Evolutionary conservation across 2,329 filamentous ascomycete genomes (phyloP), one percentile per base, ranked within the genome.

Genomic region (Cercospora sp.): DNA sequence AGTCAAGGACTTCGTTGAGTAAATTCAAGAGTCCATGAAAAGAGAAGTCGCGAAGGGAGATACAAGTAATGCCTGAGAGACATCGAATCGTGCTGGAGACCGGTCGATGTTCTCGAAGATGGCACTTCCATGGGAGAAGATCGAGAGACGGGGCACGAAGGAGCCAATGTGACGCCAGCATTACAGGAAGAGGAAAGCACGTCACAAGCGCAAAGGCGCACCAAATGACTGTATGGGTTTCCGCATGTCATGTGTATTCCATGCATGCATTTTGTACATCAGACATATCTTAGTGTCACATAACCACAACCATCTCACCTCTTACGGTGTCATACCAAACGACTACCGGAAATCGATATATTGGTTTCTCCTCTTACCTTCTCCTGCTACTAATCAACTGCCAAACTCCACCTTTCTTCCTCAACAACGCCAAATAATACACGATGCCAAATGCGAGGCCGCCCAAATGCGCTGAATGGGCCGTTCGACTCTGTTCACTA

Each of bases 1-100:
- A 78, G 87, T 97, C 81, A 95, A 94, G 88, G 84, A 82, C 71
- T 97, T 98, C 78, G 85, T 97, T 73, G 90, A 91, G 79, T 83
- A 81, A 74, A 51, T 3, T 18, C 48, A n/a, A 53, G 23, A 23
- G 3, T 26, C 3, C 6, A 26, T 53, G 48, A 3, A 8, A 5
- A 28, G 4, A 26, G 18, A 51, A 13, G 13, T 13, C 9, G 23
- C 13, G 51, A 33, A 48, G 16, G 28, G 28, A 58, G 31, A 31
- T 6, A 55, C 9, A 10, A 13, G 28, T 30, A 63, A 8, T 53
- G 60, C 60, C 40, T 31, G 42, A 63, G 28, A 63, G 28, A n/a
- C 20, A 31, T 26, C 60, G 3, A 31, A 9, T 30, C 55, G 30
- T 59, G 55, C 30, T 13, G 31, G 28, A 20, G 9, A 20, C n/a